Conservation (phyloP, 1,139 yeast species). For the Geotrichum restrictum region DNA sequence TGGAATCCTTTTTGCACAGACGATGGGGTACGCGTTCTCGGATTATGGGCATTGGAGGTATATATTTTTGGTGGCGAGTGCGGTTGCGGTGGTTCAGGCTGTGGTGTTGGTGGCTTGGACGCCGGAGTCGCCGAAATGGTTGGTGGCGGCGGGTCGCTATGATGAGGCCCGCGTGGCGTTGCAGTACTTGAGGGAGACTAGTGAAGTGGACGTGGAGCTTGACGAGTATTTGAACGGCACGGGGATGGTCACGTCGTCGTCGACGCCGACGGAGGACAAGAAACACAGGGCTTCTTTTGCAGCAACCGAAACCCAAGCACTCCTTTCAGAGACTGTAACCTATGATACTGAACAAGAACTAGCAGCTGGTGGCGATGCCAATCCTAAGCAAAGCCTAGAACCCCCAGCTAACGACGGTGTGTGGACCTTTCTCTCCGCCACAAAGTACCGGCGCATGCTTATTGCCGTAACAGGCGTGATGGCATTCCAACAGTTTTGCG, state of each 20-base stretch:
- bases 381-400: neutral
- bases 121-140: conserved; percentile 87
- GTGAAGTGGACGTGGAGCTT: conserved; percentile 31
- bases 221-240: neutral
- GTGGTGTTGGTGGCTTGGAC: conserved; percentile 44
- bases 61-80: conserved; percentile 57
- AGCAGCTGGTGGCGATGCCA: neutral
- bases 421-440: conserved; percentile 7
- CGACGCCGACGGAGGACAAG: no score
- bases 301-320: conserved; percentile 21
- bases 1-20: conserved; percentile 78
- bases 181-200: conserved; percentile 34
- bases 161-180: conserved; percentile 41
- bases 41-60: conserved; percentile 67
- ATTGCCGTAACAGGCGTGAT: conserved; percentile 68
- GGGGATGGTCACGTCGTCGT: no score
- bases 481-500: conserved; percentile 87
- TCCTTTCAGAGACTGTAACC: neutral
- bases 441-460: conserved; percentile 51
- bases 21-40: conserved; percentile 66
- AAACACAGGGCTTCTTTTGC: no score
- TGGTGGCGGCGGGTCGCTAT: conserved; percentile 35
- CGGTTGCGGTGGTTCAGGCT: conserved; percentile 52
- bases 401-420: neutral
- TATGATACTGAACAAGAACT: no score